Evolutionary conservation across 768 basidiomycete species (phyloP), one percentile per base, ranked within the genome.

Genomic region (Tricholoma sp.): DNA sequence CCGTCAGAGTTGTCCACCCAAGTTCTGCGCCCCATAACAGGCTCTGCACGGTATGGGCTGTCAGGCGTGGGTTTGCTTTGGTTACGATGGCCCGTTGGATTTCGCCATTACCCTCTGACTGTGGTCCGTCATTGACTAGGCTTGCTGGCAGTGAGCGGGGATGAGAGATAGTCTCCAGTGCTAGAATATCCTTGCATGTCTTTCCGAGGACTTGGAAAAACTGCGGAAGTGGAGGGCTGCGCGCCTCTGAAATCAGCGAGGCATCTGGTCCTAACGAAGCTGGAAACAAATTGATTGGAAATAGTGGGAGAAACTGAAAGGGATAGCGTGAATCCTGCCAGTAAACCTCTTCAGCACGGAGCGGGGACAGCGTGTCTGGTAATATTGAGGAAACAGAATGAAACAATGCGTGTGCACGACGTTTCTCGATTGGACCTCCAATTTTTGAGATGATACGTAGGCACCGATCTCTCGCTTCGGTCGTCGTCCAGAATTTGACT

Each of bases 1-100:
- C 91, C 4, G 92, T 94, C 49, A 95, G 72, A n/a, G 89, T 91
- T 59, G 93, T 94, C 88, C 89, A 86, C 0, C 86, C 84, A 28
- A 80, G 71, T 37, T 71, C 71, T 0, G 86, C 82, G 13, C 92
- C 93, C 65, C 80, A 81, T 17, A 85, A 71, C 73, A 94, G 74
- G 53, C 86, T 89, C 55, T 82, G 77, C 8, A 89, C 80, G 0
- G 93, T 94, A 66, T 94, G 92, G 8, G 79, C 80, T 0, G 91
- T 92, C 32, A 91, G 71, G 31, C 79, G 79, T 1, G 81, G 76
- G 58, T 84, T 83, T 17, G 75, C 76, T 56, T 75, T 80, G 18
- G 79, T 82, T 18, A 80, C 80, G 2, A 72, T 69, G 0, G 83
- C 80, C 0, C 82, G 78, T 60, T 79, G 78, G 56, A 83, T 80